Percentiles rank a stretch among this genome's conserved stretches.
Conservation (phyloP, 2,329 filamentous ascomycete genomes). For the Colletotrichum sp. region DNA sequence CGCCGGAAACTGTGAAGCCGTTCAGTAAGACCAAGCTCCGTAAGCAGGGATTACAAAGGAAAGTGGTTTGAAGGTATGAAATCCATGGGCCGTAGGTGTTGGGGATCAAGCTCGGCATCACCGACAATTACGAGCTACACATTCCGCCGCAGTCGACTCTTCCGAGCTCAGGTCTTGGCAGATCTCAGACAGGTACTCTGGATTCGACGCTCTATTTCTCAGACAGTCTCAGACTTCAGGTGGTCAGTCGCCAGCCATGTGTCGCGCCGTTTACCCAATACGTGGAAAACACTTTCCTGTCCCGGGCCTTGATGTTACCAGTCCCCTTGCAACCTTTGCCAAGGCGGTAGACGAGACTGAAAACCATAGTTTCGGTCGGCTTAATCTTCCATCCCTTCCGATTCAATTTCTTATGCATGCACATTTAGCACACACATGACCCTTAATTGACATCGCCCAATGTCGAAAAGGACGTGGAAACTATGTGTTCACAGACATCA, state of each 20-base stretch:
- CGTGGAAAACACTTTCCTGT: not conserved
- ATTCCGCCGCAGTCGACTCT: rapidly evolving
- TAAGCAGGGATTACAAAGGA: rapidly evolving
- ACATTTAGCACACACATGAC: rapidly evolving
- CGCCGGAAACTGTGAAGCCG: rapidly evolving
- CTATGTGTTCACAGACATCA: not conserved
- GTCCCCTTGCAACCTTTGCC: not conserved
- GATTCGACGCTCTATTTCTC: not conserved
- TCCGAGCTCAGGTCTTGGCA: not conserved
- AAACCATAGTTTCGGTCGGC: not conserved
- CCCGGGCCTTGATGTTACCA: not conserved
- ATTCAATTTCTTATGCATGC: rapidly evolving
- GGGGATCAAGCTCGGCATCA: not conserved
- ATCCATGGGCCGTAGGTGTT: not conserved
- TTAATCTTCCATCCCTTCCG: rapidly evolving
- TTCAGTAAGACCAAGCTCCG: not conserved
- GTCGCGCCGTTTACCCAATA: not conserved
- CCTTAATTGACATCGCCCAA: not conserved
- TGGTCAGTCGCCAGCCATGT: rapidly evolving
- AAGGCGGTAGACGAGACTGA: not conserved
- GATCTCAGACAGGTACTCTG: not conserved
- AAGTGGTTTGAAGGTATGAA: not conserved
- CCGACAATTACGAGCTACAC: rapidly evolving
- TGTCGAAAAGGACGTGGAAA: not conserved
- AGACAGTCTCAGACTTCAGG: not conserved